These are phyloP conservation scores for Nakaseomyces uthaithaninus DNA, from an alignment of 1,139 yeast species.

Conservation along the genomic window DNA sequence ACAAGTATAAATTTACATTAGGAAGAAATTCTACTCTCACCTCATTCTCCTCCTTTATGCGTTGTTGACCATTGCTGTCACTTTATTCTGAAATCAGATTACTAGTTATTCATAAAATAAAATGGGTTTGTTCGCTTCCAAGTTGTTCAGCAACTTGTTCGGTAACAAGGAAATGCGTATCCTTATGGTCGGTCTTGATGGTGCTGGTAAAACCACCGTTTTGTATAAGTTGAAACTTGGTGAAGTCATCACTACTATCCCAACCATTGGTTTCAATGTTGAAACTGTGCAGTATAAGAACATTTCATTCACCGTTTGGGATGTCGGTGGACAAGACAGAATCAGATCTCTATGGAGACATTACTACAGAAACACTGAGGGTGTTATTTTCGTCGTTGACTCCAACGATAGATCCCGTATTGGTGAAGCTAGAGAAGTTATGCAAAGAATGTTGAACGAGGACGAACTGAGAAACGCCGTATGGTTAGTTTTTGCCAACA, in stretches of 20 bases:
- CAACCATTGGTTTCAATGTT: slow-evolving; percentile 90
- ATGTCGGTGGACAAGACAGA: slow-evolving; percentile 96
- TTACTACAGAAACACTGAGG: slow-evolving; percentile 90
- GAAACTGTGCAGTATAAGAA: slow-evolving; percentile 92
- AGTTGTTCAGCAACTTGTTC: slow-evolving; percentile 78
- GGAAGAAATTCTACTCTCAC: too few relatives aligned
- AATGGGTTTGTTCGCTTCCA: slow-evolving; percentile 87
- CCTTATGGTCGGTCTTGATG: slow-evolving; percentile 90
- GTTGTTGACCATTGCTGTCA: too few relatives aligned
- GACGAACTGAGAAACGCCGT: slow-evolving; percentile 89
- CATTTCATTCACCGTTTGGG: slow-evolving; percentile 93
- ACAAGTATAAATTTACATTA: too few relatives aligned
- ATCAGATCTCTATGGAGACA: slow-evolving; percentile 95
- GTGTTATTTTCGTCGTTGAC: slow-evolving; percentile 88
- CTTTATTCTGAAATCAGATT: too few relatives aligned
- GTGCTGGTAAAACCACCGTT: slow-evolving; percentile 89
- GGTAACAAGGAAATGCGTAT: slow-evolving; percentile 83
- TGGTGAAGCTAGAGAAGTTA: slow-evolving; percentile 86
- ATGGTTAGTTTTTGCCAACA: slow-evolving; percentile 82
- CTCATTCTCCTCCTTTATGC: too few relatives aligned
- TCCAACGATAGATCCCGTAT: slow-evolving; percentile 92
- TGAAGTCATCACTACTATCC: slow-evolving; percentile 87
- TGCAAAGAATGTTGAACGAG: slow-evolving; percentile 90
- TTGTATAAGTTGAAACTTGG: slow-evolving; percentile 84
- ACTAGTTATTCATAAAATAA: too few relatives aligned